These are phyloP conservation scores for Leishmania braziliensis DNA, from an alignment of 208 protist genomes.

Conservation along the genomic window DNA sequence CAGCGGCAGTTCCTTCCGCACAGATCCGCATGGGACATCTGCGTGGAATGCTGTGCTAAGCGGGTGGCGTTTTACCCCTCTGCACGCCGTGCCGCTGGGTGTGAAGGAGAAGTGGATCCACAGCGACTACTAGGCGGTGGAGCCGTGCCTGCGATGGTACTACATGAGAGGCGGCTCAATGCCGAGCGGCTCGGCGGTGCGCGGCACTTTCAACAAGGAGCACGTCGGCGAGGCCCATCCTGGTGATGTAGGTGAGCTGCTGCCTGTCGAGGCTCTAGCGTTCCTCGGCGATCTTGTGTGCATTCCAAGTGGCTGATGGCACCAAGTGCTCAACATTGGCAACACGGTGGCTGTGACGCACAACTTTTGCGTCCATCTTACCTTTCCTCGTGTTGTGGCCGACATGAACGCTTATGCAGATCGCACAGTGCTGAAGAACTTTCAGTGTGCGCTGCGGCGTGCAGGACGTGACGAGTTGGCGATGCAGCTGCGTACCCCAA, in stretches of 20 bases:
- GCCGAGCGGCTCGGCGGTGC: slow-evolving; percentile 7
- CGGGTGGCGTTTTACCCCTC: slow-evolving; percentile 46
- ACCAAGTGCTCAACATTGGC: slow-evolving; percentile 50
- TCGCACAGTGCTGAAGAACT: slow-evolving; percentile 15
- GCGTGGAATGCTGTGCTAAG: slow-evolving; percentile 59
- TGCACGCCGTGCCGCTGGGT: slow-evolving; percentile 38
- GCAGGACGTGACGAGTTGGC: slow-evolving; percentile 6
- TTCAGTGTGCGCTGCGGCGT: slow-evolving; percentile 14
- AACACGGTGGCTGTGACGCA: slow-evolving; percentile 49
- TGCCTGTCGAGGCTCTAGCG: slow-evolving; percentile 38
- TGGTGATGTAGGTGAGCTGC: background rate
- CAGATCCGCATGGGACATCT: slow-evolving; percentile 41
- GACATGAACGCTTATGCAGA: slow-evolving; percentile 34
- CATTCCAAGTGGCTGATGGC: slow-evolving; percentile 56
- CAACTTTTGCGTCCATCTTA: slow-evolving; percentile 37
- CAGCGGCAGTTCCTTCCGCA: slow-evolving; percentile 48
- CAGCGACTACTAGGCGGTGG: slow-evolving; percentile 50
- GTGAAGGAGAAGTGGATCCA: slow-evolving; percentile 41
- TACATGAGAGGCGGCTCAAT: background rate
- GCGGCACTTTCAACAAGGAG: slow-evolving; percentile 5
- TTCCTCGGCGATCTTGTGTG: slow-evolving; percentile 46
- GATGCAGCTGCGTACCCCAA: slow-evolving; percentile 7
- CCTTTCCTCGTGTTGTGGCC: slow-evolving; percentile 38
- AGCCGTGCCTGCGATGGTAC: slow-evolving; percentile 47
- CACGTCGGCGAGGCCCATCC: background rate